phyloP scores from a whole-genome alignment of 2,329 filamentous ascomycete species.

The Colletotrichum ledebouriae region DNA sequence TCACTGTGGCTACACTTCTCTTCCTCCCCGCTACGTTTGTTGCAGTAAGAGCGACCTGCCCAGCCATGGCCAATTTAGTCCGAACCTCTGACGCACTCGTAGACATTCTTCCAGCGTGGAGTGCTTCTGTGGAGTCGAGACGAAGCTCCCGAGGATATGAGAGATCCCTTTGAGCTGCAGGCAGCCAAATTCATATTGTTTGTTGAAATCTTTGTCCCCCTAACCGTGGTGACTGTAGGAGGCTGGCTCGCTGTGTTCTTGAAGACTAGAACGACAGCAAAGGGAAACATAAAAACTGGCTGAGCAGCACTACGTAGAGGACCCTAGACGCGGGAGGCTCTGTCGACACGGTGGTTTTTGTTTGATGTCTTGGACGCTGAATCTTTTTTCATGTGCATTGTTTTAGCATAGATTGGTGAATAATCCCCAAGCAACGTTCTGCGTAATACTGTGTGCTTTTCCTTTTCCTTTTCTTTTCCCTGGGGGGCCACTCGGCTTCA shows the following conservation, averaged over 20 bases:
- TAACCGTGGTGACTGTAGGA: background rate
- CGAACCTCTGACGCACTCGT: conserved; percentile 9
- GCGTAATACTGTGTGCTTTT: too few relatives aligned
- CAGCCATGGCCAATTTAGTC: background rate
- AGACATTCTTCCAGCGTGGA: conserved; percentile 23
- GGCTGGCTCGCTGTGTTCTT: background rate
- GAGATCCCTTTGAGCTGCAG: background rate
- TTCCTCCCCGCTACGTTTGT: conserved; percentile 27
- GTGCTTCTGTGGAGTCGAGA: background rate
- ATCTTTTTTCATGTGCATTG: too few relatives aligned
- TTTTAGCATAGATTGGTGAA: too few relatives aligned
- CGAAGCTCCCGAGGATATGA: background rate
- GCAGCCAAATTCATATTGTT: background rate
- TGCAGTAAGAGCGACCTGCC: conserved; percentile 21
- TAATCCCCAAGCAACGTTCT: too few relatives aligned
- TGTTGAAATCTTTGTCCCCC: background rate
- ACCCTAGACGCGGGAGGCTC: too few relatives aligned
- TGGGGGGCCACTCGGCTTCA: too few relatives aligned
- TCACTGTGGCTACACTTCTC: background rate
- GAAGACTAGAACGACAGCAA: background rate
- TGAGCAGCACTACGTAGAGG: background rate
- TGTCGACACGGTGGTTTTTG: too few relatives aligned
- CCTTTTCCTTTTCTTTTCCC: too few relatives aligned
- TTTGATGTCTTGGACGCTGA: too few relatives aligned
- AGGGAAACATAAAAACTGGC: background rate